Base-by-base conservation (phyloP, 208 protist genomes). In the Trypanosoma platydactyli region DNA sequence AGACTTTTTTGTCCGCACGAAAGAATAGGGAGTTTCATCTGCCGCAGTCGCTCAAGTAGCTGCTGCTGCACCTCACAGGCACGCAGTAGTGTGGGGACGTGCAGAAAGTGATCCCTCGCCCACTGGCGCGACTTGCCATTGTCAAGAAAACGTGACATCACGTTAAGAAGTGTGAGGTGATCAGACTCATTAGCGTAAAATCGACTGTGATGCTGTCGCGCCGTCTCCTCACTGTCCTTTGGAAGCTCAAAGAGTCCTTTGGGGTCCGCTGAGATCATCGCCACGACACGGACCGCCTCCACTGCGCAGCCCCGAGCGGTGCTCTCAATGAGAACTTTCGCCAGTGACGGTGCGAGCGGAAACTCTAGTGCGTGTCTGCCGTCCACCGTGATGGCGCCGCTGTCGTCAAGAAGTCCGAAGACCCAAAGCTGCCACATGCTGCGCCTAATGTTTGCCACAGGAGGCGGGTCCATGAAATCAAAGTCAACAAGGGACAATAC, bases 381-480 rank as follows among this genome's bases (percentile, higher is more conserved):
- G 1, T 97, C 68, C 12, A 64, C 27, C 1, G 99, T 99, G 20
- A 99, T 91, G 35, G 58, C 53, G 20, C 99, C 98, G 1, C 76
- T 65, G 69, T 98, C 89, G 76, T 98, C 95, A 1, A 99, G 82
- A 27, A 99, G 97, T 24, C 98, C 98, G 7, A 99, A 77, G 27
- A 99, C 69, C 98, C 98, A 99, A n/a, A 99, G 89, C 35, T 94
- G 95, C 73, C 96, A 97, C 91, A 98, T 95, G 54, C 94, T 97
- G 60, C 91, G 94, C 24, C 91, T 72, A 44, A 98, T 88, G 59
- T 97, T 98, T 15, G 98, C 95, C 44, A 89, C 58, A 54, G 98
- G 97, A 13, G 98, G 98, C n/a, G 95, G 92, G 71, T 99, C 98
- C 98, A 99, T 99, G 69, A 99, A 99, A 71, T 99, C 92, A 75